These are phyloP conservation scores for Tagetes patula DNA, from an alignment of 129 eudicot genomes.

Conservation along the genomic window DNA sequence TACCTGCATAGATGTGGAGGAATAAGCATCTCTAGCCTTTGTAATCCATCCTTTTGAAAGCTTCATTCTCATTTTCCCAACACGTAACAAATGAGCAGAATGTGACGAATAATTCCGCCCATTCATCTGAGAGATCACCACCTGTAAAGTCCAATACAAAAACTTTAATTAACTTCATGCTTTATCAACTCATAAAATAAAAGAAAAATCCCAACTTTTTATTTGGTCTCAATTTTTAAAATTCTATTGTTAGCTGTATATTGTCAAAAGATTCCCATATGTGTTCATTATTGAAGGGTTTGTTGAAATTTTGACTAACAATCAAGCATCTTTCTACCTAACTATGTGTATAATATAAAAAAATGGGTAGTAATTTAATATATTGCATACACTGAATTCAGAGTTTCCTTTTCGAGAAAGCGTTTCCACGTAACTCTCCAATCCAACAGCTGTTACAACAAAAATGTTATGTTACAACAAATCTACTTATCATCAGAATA, in stretches of 20 bases:
- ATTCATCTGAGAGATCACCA: conserved; percentile 90
- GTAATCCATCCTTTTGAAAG: conserved; percentile 96
- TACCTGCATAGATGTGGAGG: conserved; percentile 93
- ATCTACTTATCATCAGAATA: conserved; percentile 7
- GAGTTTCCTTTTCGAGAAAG: conserved; percentile 64
- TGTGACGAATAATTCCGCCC: conserved; percentile 88
- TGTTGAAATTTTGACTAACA: conserved; percentile 5
- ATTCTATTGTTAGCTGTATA: not conserved
- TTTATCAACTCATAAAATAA: not conserved
- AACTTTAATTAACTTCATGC: conserved; percentile 7
- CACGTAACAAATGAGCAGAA: conserved; percentile 73
- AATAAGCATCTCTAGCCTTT: conserved; percentile 85
- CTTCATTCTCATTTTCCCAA: conserved; percentile 83
- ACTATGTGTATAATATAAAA: not conserved
- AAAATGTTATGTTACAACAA: conserved; percentile 5
- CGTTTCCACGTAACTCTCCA: conserved; percentile 68
- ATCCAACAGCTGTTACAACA: conserved; percentile 62
- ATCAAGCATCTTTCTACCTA: conserved; percentile 15
- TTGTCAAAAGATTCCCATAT: conserved; percentile 21
- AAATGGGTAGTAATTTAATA: not conserved
- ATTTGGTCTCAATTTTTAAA: not conserved
- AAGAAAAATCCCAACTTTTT: not conserved
- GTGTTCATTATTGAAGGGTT: conserved; percentile 12
- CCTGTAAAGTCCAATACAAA: conserved; percentile 45
- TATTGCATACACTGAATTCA: conserved; percentile 71